Percentiles rank a stretch among this genome's conserved stretches.
These are phyloP conservation scores for Trichoderma asperellum DNA, from an alignment of 2,329 filamentous ascomycete genomes.

Conservation along the genomic window DNA sequence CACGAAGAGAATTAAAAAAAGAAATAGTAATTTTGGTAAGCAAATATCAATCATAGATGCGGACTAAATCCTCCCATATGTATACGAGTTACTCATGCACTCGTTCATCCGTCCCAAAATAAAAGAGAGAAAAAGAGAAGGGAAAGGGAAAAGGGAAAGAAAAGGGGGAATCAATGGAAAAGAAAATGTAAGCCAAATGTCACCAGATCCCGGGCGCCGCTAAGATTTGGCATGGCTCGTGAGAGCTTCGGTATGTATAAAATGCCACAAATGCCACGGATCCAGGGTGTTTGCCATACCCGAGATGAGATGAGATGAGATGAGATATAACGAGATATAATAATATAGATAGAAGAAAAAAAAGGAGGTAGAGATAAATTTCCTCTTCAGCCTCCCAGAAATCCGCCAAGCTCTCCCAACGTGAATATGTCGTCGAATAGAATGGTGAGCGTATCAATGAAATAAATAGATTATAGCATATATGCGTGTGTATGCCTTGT, in stretches of 20 bases:
- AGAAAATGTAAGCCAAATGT: constrained; percentile 11
- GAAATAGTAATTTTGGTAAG: not conserved
- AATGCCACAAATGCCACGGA: constrained; percentile 25
- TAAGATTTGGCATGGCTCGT: constrained; percentile 36
- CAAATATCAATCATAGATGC: constrained; percentile 7
- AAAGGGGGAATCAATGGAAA: not conserved
- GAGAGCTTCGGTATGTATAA: constrained; percentile 37
- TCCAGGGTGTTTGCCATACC: constrained; percentile 4
- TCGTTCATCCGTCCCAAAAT: not conserved
- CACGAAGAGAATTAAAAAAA: not conserved
- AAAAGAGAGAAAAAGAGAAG: not conserved
- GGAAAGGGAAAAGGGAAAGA: no score
- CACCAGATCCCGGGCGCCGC: constrained; percentile 27
- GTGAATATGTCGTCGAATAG: not conserved
- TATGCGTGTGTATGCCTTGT: not conserved
- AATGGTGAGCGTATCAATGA: not conserved
- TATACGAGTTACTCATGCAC: not conserved
- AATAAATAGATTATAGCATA: not conserved
- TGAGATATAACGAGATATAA: not conserved
- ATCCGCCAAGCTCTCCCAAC: not conserved
- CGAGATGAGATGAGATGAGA: constrained; percentile 8
- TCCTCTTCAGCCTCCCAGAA: not conserved
- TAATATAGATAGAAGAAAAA: not conserved
- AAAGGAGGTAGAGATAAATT: not conserved
- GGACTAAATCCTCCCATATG: not conserved